Evolutionary conservation across 805 yeast species (phyloP), one percentile per base, ranked within the genome.

Genomic region (Blastobotrys parvus): DNA sequence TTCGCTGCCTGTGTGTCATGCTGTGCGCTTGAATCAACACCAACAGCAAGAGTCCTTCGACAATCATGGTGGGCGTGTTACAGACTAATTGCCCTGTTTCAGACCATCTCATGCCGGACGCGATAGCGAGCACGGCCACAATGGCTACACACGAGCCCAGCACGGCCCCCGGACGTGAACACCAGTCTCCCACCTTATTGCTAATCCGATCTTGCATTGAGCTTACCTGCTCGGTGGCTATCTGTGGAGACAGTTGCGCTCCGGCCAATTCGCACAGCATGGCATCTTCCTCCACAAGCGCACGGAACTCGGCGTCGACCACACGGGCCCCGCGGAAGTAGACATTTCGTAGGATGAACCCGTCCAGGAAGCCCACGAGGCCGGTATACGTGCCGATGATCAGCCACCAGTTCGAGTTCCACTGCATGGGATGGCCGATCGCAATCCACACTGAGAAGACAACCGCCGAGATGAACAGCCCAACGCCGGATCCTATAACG

Each of bases 311-410:
- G n/a, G n/a, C n/a, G n/a, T n/a, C n/a, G n/a, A n/a, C n/a, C n/a
- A n/a, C n/a, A n/a, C n/a, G n/a, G n/a, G n/a, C n/a, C 8, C 19
- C 40, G 22, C 65, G 53, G 38, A 55, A 58, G 35, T 63, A 68
- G 15, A 61, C 65, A 42, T 67, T 62, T 51, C 74, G 57, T 30
- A 69, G 52, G 30, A 63, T 65, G 47, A 65, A 69, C 2, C 72
- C 71, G 46, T 69, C 73, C 37, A 64, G 41, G 46, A 67, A 68
- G 1, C 72, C 72, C 33, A 68, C 56, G 18, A 69, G 55, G 16
- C 74, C 74, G 0, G 73, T 65, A 46, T 69, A 69, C 1, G 74
- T 68, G 38, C 74, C 74, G 47, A 67, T 68, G 33, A 69, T 66
- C 34, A 69, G n/a, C n/a, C 72, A 69, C 74, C 73, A 69, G 44